Evolutionary conservation across 2,329 filamentous ascomycete species (phyloP).

Genomic region (Stachybotrys chartarum): DNA sequence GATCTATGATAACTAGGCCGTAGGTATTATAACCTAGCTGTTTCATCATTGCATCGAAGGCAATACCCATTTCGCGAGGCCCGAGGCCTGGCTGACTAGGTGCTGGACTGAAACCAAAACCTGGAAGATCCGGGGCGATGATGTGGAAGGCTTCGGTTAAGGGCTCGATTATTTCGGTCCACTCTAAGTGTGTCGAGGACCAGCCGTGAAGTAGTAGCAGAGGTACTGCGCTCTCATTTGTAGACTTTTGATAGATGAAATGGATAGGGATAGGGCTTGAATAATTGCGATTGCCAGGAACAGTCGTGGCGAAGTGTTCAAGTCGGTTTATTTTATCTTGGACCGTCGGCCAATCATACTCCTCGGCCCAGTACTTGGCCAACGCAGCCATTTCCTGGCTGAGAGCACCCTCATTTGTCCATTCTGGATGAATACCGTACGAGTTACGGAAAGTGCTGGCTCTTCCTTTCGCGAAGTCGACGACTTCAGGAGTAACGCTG

Average conservation of each 20-base stretch:
- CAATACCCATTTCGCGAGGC: slow-evolving; percentile 4
- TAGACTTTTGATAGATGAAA: slow-evolving; percentile 7
- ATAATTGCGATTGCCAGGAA: slow-evolving; percentile 1
- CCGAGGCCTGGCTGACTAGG: slow-evolving; percentile 6
- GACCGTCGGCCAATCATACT: slow-evolving; percentile 13
- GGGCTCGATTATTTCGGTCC: neutral
- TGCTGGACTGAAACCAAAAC: slow-evolving; percentile 12
- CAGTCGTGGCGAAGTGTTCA: slow-evolving; percentile 16
- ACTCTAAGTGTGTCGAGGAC: slow-evolving; percentile 3
- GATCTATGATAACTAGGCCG: slow-evolving; percentile 6
- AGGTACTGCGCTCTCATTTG: slow-evolving; percentile 4
- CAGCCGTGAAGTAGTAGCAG: slow-evolving; percentile 7
- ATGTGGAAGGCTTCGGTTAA: slow-evolving; percentile 6
- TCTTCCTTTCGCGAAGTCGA: slow-evolving; percentile 4
- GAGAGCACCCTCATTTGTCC: slow-evolving; percentile 3
- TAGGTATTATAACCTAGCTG: slow-evolving; percentile 10
- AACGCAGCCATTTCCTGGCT: slow-evolving; percentile 1
- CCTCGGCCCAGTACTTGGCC: slow-evolving; percentile 11
- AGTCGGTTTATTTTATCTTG: slow-evolving; percentile 13
- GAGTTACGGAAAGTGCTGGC: slow-evolving; percentile 3
- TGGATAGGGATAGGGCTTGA: slow-evolving; percentile 7
- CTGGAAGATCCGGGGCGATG: slow-evolving; percentile 10
- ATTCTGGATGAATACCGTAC: neutral
- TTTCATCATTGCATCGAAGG: slow-evolving; percentile 8
- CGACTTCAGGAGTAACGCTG: neutral